These are phyloP conservation scores for Fusarium sulawesiense DNA, from an alignment of 2,329 filamentous ascomycete species.

Conservation along the genomic window DNA sequence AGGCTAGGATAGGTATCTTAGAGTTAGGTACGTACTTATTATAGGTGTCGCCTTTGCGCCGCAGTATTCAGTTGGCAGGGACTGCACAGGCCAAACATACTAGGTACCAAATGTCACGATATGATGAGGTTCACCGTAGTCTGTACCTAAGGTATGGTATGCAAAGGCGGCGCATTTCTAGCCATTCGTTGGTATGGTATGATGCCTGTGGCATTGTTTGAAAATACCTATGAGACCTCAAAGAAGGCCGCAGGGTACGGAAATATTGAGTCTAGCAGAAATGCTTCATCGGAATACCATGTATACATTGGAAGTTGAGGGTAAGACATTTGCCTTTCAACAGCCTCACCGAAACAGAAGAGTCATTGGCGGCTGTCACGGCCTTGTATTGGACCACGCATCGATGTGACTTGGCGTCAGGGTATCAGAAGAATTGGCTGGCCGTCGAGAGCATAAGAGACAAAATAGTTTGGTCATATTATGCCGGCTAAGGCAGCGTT, in stretches of 20 bases:
- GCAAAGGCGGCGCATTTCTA: not conserved
- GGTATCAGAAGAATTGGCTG: no score
- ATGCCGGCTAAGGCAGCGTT: no score
- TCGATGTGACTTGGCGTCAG: not conserved
- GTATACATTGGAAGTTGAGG: not conserved
- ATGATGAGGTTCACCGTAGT: not conserved
- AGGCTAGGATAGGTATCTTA: not conserved
- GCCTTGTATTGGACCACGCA: not conserved
- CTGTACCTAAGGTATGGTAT: not conserved
- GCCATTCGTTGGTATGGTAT: not conserved
- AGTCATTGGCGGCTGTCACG: not conserved
- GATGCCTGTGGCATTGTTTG: not conserved
- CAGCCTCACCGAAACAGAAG: slow-evolving; percentile 1
- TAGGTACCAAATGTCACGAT: slow-evolving; percentile 2
- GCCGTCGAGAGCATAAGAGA: no score
- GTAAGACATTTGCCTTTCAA: slow-evolving; percentile 18
- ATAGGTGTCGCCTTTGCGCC: not conserved
- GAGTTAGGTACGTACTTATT: not conserved
- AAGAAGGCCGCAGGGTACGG: not conserved
- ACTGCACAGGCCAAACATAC: not conserved
- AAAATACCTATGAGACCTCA: not conserved
- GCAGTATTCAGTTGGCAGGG: slow-evolving; percentile 8
- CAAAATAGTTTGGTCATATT: no score
- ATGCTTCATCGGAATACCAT: not conserved
- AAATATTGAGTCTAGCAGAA: not conserved